Percentiles rank a stretch among this genome's conserved stretches.
phyloP scores from a whole-genome alignment of 257 asterid genomes.

The Nicotiana benthamiana region DNA sequence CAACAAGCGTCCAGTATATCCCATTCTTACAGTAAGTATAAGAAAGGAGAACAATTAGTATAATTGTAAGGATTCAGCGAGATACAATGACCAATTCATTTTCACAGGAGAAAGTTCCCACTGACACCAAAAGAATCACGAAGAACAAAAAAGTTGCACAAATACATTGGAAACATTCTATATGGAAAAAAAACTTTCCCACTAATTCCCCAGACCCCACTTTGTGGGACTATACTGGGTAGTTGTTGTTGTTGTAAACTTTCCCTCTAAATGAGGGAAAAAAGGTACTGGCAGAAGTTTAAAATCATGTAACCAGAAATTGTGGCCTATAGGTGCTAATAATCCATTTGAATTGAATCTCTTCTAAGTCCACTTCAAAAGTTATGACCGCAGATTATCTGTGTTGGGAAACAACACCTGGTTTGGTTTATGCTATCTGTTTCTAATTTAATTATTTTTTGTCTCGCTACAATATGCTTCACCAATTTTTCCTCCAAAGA shows the following conservation, averaged over 20 bases:
- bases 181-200: no score
- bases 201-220: no score
- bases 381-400: neutral
- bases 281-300: neutral
- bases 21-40: neutral
- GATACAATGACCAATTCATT: no score
- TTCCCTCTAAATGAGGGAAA: neutral
- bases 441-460: neutral
- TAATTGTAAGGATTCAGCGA: neutral
- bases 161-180: neutral
- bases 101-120: neutral
- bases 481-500: neutral
- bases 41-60: neutral
- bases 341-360: neutral
- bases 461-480: neutral
- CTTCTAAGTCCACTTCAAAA: neutral
- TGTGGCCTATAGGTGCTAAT: neutral
- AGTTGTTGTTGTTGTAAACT: no score
- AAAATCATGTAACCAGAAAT: neutral
- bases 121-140: neutral
- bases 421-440: neutral
- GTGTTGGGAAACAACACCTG: neutral
- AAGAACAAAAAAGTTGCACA: neutral
- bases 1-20: neutral
- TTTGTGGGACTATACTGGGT: no score